These are phyloP conservation scores for Aspergillus incahuasiensis DNA, from an alignment of 495 filamentous ascomycete species.

Conservation along the genomic window DNA sequence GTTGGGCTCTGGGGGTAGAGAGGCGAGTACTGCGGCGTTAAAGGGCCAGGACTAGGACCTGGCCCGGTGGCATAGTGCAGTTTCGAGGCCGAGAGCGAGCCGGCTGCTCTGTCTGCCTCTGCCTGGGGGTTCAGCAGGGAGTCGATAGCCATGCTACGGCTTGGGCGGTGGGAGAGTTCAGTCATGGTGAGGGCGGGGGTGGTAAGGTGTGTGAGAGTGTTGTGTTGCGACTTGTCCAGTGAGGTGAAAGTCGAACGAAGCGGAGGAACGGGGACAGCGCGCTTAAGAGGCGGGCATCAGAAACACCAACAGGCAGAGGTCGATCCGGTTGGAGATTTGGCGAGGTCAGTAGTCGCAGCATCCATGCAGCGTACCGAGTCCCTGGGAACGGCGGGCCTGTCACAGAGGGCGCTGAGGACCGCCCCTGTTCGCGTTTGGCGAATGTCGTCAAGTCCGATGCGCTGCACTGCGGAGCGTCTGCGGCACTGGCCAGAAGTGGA, in stretches of 20 bases:
- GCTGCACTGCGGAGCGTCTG: conserved; percentile 14
- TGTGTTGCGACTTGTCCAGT: background rate
- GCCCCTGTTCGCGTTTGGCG: conserved; percentile 22
- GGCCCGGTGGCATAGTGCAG: conserved; percentile 8
- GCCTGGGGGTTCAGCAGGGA: conserved; percentile 32
- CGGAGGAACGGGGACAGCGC: background rate
- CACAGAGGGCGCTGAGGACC: conserved; percentile 17
- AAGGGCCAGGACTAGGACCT: conserved; percentile 1
- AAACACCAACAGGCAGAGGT: conserved; percentile 16
- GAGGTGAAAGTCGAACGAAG: background rate
- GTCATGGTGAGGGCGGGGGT: conserved; percentile 3
- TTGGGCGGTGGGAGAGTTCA: conserved; percentile 25
- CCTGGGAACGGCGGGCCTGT: conserved; percentile 19
- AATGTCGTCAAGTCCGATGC: conserved; percentile 8
- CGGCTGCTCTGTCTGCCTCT: conserved; percentile 16
- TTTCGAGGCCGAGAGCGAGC: conserved; percentile 6
- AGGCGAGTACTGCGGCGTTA: conserved; percentile 26
- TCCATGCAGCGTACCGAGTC: conserved; percentile 26
- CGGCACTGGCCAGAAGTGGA: conserved; percentile 11
- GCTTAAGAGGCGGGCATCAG: conserved; percentile 10
- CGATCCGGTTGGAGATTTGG: conserved; percentile 20
- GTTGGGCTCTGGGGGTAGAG: conserved; percentile 29
- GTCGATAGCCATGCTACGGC: conserved; percentile 41
- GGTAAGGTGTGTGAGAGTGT: too few species aligned
- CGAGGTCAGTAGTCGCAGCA: conserved; percentile 15